Conservation (phyloP, 345 rosid species). For the Schrenkiella parvula region DNA sequence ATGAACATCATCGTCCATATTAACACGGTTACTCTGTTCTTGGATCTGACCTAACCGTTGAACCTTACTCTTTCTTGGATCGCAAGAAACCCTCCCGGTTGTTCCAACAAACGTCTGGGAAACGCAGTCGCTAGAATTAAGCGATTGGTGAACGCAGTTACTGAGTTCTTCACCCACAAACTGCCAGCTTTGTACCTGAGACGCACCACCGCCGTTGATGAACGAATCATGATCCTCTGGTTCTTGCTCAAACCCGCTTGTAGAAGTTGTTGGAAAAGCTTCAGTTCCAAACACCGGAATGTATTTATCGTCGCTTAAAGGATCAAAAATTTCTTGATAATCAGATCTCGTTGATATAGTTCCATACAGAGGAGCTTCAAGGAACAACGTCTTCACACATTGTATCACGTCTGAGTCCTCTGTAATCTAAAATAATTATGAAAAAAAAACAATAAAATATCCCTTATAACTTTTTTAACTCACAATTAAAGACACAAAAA, state of each 20-base stretch:
- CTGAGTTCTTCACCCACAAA: conserved; percentile 66
- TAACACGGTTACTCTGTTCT: conserved; percentile 41
- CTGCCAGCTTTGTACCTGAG: conserved; percentile 71
- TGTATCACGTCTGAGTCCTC: conserved; percentile 72
- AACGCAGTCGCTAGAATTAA: conserved; percentile 67
- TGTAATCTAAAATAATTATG: conserved; percentile 44
- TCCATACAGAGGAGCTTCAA: conserved; percentile 48
- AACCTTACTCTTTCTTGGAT: conserved; percentile 34
- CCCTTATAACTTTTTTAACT: not conserved
- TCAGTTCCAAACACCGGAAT: conserved; percentile 41
- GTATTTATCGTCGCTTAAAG: conserved; percentile 32
- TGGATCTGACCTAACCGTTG: conserved; percentile 26
- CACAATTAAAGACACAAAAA: not conserved
- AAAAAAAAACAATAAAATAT: not conserved
- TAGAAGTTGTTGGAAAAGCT: conserved; percentile 43
- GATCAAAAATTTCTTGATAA: conserved; percentile 32
- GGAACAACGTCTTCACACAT: conserved; percentile 47
- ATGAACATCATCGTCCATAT: conserved; percentile 49
- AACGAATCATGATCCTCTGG: conserved; percentile 47
- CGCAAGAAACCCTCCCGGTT: conserved; percentile 31
- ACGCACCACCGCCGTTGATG: conserved; percentile 50
- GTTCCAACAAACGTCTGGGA: conserved; percentile 64
- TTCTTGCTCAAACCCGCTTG: conserved; percentile 39
- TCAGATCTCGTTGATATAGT: conserved; percentile 33
- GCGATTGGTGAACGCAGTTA: conserved; percentile 51